Conservation (phyloP, 352 stramenopile species). For the Pythium rhizo-oryzae region DNA sequence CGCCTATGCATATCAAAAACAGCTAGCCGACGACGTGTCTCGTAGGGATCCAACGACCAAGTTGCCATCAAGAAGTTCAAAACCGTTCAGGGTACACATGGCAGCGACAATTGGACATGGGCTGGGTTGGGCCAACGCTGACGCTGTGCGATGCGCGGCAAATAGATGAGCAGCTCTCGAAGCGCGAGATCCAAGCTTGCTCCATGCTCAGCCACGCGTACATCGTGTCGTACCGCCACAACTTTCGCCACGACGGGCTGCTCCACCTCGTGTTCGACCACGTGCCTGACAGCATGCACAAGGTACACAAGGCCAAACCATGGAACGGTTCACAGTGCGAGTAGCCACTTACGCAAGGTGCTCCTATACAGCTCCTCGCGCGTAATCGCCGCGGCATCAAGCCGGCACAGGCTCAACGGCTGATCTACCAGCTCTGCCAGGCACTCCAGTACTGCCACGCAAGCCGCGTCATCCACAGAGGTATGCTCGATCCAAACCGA, state of each 20-base stretch:
- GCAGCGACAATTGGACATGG: background rate
- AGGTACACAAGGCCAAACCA: conserved; percentile 51
- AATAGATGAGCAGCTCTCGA: conserved; percentile 74
- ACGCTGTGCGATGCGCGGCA: background rate
- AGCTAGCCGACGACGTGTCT: too few species aligned
- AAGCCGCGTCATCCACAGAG: conserved; percentile 82
- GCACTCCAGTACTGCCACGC: conserved; percentile 78
- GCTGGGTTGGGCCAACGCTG: too few species aligned
- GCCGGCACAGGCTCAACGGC: conserved; percentile 42
- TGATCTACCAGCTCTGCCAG: conserved; percentile 77
- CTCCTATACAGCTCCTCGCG: conserved; percentile 42
- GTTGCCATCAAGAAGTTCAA: conserved; percentile 90
- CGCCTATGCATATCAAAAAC: too few species aligned
- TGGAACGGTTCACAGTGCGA: too few species aligned
- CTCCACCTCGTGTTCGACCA: conserved; percentile 84
- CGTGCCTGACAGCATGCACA: conserved; percentile 68
- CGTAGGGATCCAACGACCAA: conserved; percentile 50
- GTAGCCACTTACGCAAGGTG: background rate
- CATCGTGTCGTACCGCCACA: conserved; percentile 84
- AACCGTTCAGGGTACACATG: conserved; percentile 42
- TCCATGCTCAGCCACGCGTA: conserved; percentile 82
- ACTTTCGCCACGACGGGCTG: conserved; percentile 75
- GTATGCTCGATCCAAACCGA: conserved; percentile 24
- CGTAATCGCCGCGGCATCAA: conserved; percentile 67
- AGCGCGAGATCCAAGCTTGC: conserved; percentile 80